Percentiles rank a stretch among this genome's conserved stretches.
phyloP scores from a whole-genome alignment of 2,329 filamentous ascomycete genomes.

The Biscogniauxia mediterranea region DNA sequence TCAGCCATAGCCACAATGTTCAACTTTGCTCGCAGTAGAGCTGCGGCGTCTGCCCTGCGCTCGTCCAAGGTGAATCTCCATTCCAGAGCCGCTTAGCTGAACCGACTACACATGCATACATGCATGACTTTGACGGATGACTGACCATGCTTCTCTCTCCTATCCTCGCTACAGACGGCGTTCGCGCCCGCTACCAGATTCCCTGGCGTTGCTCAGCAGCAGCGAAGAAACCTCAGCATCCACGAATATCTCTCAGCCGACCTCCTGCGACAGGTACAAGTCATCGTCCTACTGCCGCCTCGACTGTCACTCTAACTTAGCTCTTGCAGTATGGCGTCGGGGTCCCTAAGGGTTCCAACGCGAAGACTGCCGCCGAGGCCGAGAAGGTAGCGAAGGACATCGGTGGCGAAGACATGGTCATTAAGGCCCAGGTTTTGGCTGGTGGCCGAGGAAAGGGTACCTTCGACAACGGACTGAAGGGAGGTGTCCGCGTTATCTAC shows the following conservation, averaged over 20 bases:
- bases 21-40: constrained; percentile 79
- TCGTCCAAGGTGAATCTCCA: constrained; percentile 65
- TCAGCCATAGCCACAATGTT: constrained; percentile 62
- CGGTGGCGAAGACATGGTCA: constrained; percentile 94
- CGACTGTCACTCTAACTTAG: constrained; percentile 23
- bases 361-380: constrained; percentile 79
- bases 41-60: constrained; percentile 76
- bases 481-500: constrained; percentile 98
- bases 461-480: constrained; percentile 98
- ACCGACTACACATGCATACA: constrained; percentile 11
- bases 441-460: constrained; percentile 96
- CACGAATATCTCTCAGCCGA: constrained; percentile 98
- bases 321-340: constrained; percentile 79
- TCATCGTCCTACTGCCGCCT: constrained; percentile 12
- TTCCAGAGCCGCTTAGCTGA: background rate
- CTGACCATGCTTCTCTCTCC: constrained; percentile 19
- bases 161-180: constrained; percentile 34
- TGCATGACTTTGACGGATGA: background rate
- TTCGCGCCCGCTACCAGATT: constrained; percentile 52
- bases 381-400: constrained; percentile 89
- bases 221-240: constrained; percentile 87
- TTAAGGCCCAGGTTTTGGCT: constrained; percentile 98
- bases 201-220: constrained; percentile 68
- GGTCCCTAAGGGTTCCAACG: constrained; percentile 86
- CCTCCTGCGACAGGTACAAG: constrained; percentile 70